Base-by-base conservation (phyloP, 345 rosid genomes). In the Hypericum perforatum region DNA sequence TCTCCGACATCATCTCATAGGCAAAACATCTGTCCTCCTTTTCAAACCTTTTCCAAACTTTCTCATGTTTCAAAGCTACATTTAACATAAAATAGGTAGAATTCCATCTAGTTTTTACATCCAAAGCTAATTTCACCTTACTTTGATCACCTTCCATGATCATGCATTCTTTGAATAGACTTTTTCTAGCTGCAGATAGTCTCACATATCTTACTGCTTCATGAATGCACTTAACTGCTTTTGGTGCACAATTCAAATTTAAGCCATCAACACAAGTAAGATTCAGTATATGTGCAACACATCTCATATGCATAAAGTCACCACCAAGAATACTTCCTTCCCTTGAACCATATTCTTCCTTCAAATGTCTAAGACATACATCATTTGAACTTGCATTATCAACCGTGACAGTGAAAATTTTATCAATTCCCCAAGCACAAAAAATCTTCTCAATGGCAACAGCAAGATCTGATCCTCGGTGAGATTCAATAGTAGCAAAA, bases 351-450 rank as follows among this genome's bases (percentile, higher is more conserved):
- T 37, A 9, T 9, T 32, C 43, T 2, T 11, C 16, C 10, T 42
- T 58, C 45, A 65, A 32, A 8, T 45, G 39, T 6, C 5, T 2
- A 8, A 52, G 13, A 0, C 47, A 53, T 1, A 5, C 10, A 45
- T 45, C 54, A 64, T 64, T 39, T 0, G 49, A 11, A 29, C 37
- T 40, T 3, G 48, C 46, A 51, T 58, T 52, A 8, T 52, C 63
- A 39, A 44, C 39, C 0, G 10, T 64, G 0, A 52, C 1, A 16
- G 58, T 58, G 4, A 45, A 40, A 1, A 64, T 36, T 0, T 39
- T 40, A 0, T 52, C 37, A 6, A 64, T 64, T 5, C 38, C 43
- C 63, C 43, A 64, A 3, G 10, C 11, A 9, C 22, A 9, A 11
- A 52, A 43, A 40, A 37, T 57, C 0, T 5, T 8, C 10, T 44